Percentiles rank a stretch among this genome's conserved stretches.
Conservation (phyloP, 1,284 basidiomycete genomes). For the Pseudozyma sp. region DNA sequence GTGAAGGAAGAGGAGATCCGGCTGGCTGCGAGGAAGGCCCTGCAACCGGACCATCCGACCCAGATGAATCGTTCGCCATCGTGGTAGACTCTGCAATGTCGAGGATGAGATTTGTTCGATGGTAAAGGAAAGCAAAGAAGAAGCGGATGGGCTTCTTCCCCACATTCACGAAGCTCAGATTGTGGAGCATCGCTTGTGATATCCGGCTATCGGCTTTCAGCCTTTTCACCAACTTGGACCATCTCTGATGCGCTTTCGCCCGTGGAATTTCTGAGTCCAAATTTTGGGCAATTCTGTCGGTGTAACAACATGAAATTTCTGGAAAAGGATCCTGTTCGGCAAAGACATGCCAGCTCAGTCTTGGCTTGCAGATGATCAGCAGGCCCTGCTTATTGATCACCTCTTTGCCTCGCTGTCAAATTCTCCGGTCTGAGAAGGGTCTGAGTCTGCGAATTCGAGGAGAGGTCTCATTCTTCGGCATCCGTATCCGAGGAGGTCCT, state of each 20-base stretch:
- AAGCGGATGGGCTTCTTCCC: constrained; percentile 7
- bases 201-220: constrained; percentile 19
- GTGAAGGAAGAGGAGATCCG: too few relatives aligned
- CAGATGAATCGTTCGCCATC: constrained; percentile 21
- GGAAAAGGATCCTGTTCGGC: too few relatives aligned
- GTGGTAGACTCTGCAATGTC: neutral
- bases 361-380: too few relatives aligned
- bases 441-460: too few relatives aligned
- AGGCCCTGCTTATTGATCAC: too few relatives aligned
- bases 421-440: neutral
- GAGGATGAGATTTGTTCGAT: neutral
- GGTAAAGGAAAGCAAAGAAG: constrained; percentile 1
- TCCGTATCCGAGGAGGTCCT: neutral
- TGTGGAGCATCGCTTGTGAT: constrained; percentile 31
- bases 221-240: neutral
- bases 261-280: neutral
- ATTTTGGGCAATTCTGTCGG: neutral
- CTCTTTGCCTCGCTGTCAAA: neutral
- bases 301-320: too few relatives aligned
- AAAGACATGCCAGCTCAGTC: too few relatives aligned
- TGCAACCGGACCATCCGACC: constrained; percentile 17
- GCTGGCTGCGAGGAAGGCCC: constrained; percentile 21
- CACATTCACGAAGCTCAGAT: constrained; percentile 2
- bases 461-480: neutral
- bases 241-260: neutral